Percentiles rank a stretch among this genome's conserved stretches.
phyloP scores from a whole-genome alignment of 192 early-diverging fungal genomes.

The Dimargaris verticillata region DNA sequence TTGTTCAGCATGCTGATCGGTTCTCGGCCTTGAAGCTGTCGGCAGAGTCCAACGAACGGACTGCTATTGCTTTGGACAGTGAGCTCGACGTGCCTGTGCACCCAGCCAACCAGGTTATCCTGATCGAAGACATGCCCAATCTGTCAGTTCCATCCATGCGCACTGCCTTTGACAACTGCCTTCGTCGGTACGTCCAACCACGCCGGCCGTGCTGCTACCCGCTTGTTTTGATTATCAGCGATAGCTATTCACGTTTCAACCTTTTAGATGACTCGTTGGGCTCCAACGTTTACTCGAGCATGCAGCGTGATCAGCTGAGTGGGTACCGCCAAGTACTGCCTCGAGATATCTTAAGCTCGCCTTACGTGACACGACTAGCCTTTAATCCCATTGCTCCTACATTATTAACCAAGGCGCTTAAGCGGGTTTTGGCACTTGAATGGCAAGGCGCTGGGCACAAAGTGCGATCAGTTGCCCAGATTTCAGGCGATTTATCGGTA shows the following conservation, averaged over 20 bases:
- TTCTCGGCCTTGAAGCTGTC: constrained; percentile 21
- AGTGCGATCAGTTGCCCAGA: background rate
- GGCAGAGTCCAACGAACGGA: background rate
- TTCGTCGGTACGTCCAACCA: constrained; percentile 21
- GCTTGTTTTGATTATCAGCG: constrained; percentile 25
- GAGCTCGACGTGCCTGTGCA: background rate
- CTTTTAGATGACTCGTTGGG: constrained; percentile 16
- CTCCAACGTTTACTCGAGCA: constrained; percentile 8
- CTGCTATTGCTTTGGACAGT: background rate
- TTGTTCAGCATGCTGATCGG: constrained; percentile 32
- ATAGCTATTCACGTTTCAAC: constrained; percentile 18
- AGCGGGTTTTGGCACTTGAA: constrained; percentile 21
- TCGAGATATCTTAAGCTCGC: constrained; percentile 14
- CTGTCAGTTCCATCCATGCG: constrained; percentile 28
- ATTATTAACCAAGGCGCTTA: constrained; percentile 38
- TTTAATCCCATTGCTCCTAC: constrained; percentile 49
- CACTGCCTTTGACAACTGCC: constrained; percentile 29
- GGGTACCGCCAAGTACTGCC: constrained; percentile 18
- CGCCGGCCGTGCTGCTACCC: constrained; percentile 21
- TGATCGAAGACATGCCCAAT: constrained; percentile 45
- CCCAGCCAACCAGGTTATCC: constrained; percentile 23
- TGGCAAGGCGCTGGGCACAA: constrained; percentile 12
- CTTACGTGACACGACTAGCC: constrained; percentile 20
- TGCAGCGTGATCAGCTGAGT: constrained; percentile 3
- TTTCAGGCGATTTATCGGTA: constrained; percentile 16